These are phyloP conservation scores for Kalmanozyma brasiliensis DNA, from an alignment of 1,284 basidiomycete genomes.

Conservation along the genomic window DNA sequence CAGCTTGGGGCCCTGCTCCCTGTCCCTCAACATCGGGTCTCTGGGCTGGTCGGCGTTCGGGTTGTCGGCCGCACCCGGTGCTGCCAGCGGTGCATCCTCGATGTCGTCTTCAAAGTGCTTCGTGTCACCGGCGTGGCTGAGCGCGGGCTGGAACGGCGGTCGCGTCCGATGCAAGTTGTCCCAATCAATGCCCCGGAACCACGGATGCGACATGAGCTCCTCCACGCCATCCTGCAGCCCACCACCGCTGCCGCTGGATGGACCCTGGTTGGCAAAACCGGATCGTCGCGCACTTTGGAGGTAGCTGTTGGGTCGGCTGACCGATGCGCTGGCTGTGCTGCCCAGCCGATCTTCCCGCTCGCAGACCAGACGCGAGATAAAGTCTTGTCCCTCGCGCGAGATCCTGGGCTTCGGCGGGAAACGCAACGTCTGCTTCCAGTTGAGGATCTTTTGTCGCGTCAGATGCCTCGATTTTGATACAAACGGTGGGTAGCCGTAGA, in stretches of 20 bases:
- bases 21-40: conserved; percentile 86
- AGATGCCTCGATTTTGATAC: conserved; percentile 65
- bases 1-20: conserved; percentile 83
- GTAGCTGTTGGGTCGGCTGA: conserved; percentile 79
- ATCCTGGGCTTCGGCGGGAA: conserved; percentile 86
- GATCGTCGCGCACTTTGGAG: conserved; percentile 79
- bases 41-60: conserved; percentile 76
- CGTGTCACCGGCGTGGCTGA: conserved; percentile 69
- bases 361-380: conserved; percentile 88
- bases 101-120: conserved; percentile 77
- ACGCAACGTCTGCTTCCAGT: conserved; percentile 86
- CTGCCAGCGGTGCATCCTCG: conserved; percentile 82
- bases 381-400: conserved; percentile 83
- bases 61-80: conserved; percentile 83
- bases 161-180: conserved; percentile 70
- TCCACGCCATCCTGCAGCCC: conserved; percentile 79
- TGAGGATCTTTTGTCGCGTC: conserved; percentile 72
- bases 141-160: conserved; percentile 87
- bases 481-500: conserved; percentile 81
- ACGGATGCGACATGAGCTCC: conserved; percentile 78
- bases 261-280: conserved; percentile 74
- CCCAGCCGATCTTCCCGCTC: conserved; percentile 93
- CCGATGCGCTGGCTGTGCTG: conserved; percentile 76
- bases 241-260: conserved; percentile 31
- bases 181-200: conserved; percentile 63